Conservation (phyloP, 805 yeast genomes). For the Metschnikowia rubicola region DNA sequence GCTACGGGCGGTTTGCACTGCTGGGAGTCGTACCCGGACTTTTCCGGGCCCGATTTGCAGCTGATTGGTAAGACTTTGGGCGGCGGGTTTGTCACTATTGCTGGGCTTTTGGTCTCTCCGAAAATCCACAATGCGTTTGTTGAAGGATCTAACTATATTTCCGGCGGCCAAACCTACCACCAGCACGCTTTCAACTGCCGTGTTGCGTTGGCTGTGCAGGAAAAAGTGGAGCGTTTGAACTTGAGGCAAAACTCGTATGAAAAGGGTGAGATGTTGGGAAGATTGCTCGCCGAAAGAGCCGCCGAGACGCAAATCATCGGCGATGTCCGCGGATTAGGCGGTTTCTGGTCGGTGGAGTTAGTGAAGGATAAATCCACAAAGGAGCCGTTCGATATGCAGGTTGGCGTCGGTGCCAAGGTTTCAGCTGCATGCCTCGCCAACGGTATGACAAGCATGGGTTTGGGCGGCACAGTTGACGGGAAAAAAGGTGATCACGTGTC, state of each 20-base stretch:
- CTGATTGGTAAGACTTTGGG: constrained; percentile 18
- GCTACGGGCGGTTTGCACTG: constrained; percentile 43
- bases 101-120: constrained; percentile 17
- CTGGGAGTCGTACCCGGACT: constrained; percentile 44
- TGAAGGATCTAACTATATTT: constrained; percentile 12
- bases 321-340: constrained; percentile 62
- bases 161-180: constrained; percentile 18
- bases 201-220: constrained; percentile 17
- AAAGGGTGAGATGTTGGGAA: constrained; percentile 11
- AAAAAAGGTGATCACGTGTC: constrained; percentile 43
- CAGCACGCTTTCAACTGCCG: constrained; percentile 18
- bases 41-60: constrained; percentile 16
- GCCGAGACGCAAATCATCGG: constrained; percentile 35
- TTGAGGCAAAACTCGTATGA: constrained; percentile 14
- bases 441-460: constrained; percentile 48
- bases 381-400: constrained; percentile 40
- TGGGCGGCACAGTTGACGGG: constrained; percentile 41
- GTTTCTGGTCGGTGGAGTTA: constrained; percentile 56
- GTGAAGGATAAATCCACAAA: constrained; percentile 52
- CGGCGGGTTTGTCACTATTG: constrained; percentile 16
- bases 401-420: constrained; percentile 36
- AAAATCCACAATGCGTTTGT: constrained; percentile 14
- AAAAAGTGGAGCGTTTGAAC: constrained; percentile 14
- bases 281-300: constrained; percentile 7
- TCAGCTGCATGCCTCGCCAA: constrained; percentile 35